Conservation (phyloP, 352 stramenopile genomes). For the Globisporangium uncinulatum region DNA sequence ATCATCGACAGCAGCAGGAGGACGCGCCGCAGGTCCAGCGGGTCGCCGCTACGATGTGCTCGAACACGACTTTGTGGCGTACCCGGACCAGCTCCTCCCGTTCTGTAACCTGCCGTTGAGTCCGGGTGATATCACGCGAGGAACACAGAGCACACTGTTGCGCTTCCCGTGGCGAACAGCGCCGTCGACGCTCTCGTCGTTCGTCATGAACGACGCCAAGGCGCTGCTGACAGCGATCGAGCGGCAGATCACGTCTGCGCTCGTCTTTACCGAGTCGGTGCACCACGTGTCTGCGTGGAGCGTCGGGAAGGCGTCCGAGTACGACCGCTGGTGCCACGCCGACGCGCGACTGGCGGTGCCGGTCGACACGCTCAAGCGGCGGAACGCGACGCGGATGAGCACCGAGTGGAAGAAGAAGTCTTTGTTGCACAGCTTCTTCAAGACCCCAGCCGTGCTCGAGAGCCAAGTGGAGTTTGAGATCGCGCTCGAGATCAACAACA, state of each 20-base stretch:
- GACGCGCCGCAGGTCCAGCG: slow-evolving; percentile 12
- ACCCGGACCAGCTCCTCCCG: slow-evolving; percentile 67
- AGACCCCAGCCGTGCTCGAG: slow-evolving; percentile 44
- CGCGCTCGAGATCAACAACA: slow-evolving; percentile 59
- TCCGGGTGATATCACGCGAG: slow-evolving; percentile 41
- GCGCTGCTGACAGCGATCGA: slow-evolving; percentile 38
- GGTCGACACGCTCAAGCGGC: slow-evolving; percentile 32
- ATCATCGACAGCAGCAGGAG: slow-evolving; percentile 15
- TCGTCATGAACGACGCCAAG: slow-evolving; percentile 20
- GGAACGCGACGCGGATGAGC: slow-evolving; percentile 41
- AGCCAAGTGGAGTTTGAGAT: slow-evolving; percentile 63
- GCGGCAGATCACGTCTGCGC: slow-evolving; percentile 37
- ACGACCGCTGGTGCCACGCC: slow-evolving; percentile 43
- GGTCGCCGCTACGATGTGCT: slow-evolving; percentile 60
- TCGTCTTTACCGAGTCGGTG: slow-evolving; percentile 68
- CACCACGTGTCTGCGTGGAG: slow-evolving; percentile 58
- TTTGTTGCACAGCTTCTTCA: slow-evolving; percentile 74
- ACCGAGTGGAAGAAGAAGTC: slow-evolving; percentile 80
- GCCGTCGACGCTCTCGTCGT: slow-evolving; percentile 32
- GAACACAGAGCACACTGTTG: slow-evolving; percentile 54
- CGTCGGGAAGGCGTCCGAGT: slow-evolving; percentile 61
- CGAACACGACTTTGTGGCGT: slow-evolving; percentile 53
- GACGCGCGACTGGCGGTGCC: slow-evolving; percentile 37
- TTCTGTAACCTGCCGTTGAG: slow-evolving; percentile 64
- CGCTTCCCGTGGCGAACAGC: slow-evolving; percentile 62